A percentile compares a stretch with the other conserved stretches of the same genome.
These are phyloP conservation scores for Filosporella fistucella DNA, from an alignment of 495 filamentous ascomycete genomes.

Conservation along the genomic window DNA sequence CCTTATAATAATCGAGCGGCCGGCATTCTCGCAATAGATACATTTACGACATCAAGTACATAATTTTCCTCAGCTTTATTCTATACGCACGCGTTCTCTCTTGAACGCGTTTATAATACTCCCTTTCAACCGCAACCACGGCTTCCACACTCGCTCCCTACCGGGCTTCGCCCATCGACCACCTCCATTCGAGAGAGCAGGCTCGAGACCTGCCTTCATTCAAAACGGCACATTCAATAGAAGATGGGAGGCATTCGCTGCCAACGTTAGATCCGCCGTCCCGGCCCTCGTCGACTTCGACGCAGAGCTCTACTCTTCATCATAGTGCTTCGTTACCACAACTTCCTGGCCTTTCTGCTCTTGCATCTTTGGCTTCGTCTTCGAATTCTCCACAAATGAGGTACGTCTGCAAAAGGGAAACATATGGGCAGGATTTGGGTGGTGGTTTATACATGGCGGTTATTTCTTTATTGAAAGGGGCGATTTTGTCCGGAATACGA, in stretches of 20 bases:
- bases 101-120: conserved; percentile 18
- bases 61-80: too few species aligned
- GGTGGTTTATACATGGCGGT: too few species aligned
- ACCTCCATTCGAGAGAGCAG: conserved; percentile 41
- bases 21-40: too few species aligned
- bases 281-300: conserved; percentile 43
- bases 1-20: conserved; percentile 14
- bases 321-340: conserved; percentile 38
- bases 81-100: conserved; percentile 8
- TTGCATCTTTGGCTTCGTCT: conserved; percentile 58
- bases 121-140: conserved; percentile 27
- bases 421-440: too few species aligned
- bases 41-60: too few species aligned
- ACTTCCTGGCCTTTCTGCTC: conserved; percentile 55
- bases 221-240: conserved; percentile 29
- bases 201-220: conserved; percentile 32
- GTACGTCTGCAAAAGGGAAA: conserved; percentile 41
- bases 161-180: conserved; percentile 55
- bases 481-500: too few species aligned
- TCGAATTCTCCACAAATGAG: conserved; percentile 59
- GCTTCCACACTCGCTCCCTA: conserved; percentile 32
- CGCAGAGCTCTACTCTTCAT: conserved; percentile 25
- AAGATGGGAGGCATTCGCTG: conserved; percentile 37
- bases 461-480: too few species aligned
- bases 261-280: conserved; percentile 40